These are phyloP conservation scores for Nothophaeocryptopus gaeumannii DNA, from an alignment of 2,329 filamentous ascomycete species.

Conservation along the genomic window DNA sequence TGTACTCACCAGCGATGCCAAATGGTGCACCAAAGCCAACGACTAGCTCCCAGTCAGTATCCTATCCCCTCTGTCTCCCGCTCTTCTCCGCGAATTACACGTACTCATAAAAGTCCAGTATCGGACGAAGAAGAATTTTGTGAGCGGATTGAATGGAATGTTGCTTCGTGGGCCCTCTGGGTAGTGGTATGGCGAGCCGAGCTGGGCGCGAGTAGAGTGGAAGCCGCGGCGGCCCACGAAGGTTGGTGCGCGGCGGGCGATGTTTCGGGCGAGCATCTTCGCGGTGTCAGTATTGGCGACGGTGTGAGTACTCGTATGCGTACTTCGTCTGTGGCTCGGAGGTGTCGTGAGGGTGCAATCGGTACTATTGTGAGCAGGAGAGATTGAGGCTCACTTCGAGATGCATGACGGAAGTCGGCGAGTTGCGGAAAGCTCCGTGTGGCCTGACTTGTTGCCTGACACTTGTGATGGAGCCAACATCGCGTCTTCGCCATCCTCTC, in stretches of 20 bases:
- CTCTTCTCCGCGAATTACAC: slow-evolving; percentile 29
- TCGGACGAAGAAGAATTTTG: slow-evolving; percentile 75
- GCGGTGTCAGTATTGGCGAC: too few relatives aligned
- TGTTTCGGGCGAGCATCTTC: slow-evolving; percentile 33
- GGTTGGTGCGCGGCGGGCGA: slow-evolving; percentile 59
- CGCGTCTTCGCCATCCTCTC: too few relatives aligned
- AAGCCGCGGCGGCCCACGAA: slow-evolving; percentile 80
- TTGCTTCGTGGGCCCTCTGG: slow-evolving; percentile 92
- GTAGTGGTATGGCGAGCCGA: slow-evolving; percentile 95
- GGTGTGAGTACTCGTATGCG: too few relatives aligned
- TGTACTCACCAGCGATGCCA: slow-evolving; percentile 59
- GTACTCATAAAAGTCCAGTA: slow-evolving; percentile 80
- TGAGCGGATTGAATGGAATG: slow-evolving; percentile 94
- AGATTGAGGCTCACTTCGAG: too few relatives aligned
- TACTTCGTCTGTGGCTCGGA: too few relatives aligned
- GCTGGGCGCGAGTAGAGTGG: slow-evolving; percentile 80
- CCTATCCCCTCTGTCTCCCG: background rate
- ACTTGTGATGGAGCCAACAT: too few relatives aligned
- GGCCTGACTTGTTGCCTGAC: too few relatives aligned
- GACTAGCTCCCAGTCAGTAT: slow-evolving; percentile 47
- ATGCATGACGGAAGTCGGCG: too few relatives aligned
- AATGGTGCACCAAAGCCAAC: slow-evolving; percentile 60
- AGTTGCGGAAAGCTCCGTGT: too few relatives aligned
- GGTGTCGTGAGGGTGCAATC: too few relatives aligned
- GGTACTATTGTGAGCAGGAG: too few relatives aligned